Evolutionary conservation across 2,329 filamentous ascomycete species (phyloP).

Genomic region (Paracoccidioides brasiliensis): DNA sequence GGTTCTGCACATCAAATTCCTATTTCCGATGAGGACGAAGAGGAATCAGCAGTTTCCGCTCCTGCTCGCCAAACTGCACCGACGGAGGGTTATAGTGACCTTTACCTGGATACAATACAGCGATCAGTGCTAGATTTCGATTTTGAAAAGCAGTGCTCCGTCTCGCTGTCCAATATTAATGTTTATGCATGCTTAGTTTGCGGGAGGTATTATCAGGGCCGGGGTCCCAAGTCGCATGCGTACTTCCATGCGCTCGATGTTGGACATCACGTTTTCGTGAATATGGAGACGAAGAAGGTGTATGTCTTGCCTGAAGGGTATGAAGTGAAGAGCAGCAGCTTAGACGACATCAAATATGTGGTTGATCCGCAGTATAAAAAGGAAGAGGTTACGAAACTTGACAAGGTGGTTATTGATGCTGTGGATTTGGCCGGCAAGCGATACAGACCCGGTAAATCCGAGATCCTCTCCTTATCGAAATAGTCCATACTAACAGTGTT

Average conservation of each 20-base stretch:
- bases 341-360: constrained; percentile 97
- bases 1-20: constrained; percentile 15
- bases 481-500: not conserved
- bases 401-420: constrained; percentile 46
- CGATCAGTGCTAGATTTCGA: constrained; percentile 91
- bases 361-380: constrained; percentile 79
- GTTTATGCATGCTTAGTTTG: constrained; percentile 96
- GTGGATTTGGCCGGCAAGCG: constrained; percentile 72
- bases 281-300: constrained; percentile 54
- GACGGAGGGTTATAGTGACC: constrained; percentile 78
- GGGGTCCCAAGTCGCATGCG: constrained; percentile 85
- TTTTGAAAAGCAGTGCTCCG: constrained; percentile 95
- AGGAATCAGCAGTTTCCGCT: constrained; percentile 23
- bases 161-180: constrained; percentile 95
- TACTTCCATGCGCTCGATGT: constrained; percentile 96
- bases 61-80: constrained; percentile 59
- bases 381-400: constrained; percentile 66
- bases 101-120: constrained; percentile 96
- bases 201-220: constrained; percentile 93
- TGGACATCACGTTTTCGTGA: constrained; percentile 94
- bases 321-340: constrained; percentile 83
- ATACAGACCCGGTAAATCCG: constrained; percentile 57
- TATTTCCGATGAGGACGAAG: constrained; percentile 22
- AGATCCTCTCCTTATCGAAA: not conserved
- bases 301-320: constrained; percentile 75